Evolutionary conservation across 208 protist genomes (phyloP).

Genomic region (Crithidia sp.): DNA sequence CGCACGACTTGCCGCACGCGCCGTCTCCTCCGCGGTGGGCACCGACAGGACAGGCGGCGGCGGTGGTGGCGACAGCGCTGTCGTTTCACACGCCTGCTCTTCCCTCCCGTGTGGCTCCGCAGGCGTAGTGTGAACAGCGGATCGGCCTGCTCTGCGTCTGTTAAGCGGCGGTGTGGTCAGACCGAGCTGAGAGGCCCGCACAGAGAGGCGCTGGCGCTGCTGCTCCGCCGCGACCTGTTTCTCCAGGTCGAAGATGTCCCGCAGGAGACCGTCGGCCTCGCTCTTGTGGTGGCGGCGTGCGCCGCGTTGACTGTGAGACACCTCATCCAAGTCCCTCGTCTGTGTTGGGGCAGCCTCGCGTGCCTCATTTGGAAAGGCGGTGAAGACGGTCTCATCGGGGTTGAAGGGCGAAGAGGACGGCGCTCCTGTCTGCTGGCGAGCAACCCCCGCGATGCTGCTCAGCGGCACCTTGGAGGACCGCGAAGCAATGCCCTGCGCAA

Average conservation of each 20-base stretch:
- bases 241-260: conserved; percentile 21
- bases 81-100: neutral
- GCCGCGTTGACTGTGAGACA: no score
- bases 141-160: neutral
- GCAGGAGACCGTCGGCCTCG: conserved; percentile 14
- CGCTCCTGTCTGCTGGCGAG: neutral
- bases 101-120: neutral
- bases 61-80: neutral
- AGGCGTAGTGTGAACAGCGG: neutral
- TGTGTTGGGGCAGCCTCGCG: no score
- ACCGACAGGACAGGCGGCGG: conserved; percentile 5
- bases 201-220: conserved; percentile 28
- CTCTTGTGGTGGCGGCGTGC: neutral
- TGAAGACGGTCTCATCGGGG: neutral
- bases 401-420: neutral
- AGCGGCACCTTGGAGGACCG: no score
- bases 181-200: conserved; percentile 21
- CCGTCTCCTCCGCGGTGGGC: conserved; percentile 3
- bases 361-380: conserved; percentile 7
- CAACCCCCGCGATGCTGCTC: neutral
- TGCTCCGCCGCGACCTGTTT: conserved; percentile 30
- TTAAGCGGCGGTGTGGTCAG: neutral
- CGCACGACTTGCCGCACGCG: conserved; percentile 8
- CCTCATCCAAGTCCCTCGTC: neutral
- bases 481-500: neutral